Evolutionary conservation across 1,139 yeast genomes (phyloP).

Genomic region (Debaryomyces psychrophilus): DNA sequence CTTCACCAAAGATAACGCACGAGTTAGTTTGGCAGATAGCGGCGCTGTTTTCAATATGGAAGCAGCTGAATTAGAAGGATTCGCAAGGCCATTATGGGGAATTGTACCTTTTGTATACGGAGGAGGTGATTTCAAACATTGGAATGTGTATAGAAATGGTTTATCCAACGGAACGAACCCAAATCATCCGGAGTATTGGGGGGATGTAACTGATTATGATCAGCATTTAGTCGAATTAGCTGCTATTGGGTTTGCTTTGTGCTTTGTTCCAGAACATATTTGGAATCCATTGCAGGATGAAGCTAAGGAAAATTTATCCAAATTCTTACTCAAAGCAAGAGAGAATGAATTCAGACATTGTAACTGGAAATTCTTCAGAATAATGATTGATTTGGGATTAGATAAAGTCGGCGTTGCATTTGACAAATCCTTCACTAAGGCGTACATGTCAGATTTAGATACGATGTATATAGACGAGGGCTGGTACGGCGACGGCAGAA

Average conservation of each 20-base stretch:
- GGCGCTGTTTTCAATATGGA: conserved; percentile 23
- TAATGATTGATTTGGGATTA: conserved; percentile 27
- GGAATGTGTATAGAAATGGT: conserved; percentile 20
- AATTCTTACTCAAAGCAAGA: conserved; percentile 21
- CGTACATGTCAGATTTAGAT: conserved; percentile 24
- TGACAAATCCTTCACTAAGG: conserved; percentile 18
- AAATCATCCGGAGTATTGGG: conserved; percentile 29
- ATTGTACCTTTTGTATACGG: conserved; percentile 27
- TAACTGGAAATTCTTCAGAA: conserved; percentile 32
- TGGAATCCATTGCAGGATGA: conserved; percentile 27
- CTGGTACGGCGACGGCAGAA: conserved; percentile 33
- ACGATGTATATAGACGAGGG: conserved; percentile 27
- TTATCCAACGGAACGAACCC: conserved; percentile 29
- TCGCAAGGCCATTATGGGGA: conserved; percentile 31
- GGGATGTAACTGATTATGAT: conserved; percentile 17
- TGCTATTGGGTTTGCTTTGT: conserved; percentile 28
- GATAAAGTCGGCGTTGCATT: conserved; percentile 22
- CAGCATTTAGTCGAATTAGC: conserved; percentile 32
- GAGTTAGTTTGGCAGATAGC: conserved; percentile 14
- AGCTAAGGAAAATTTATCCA: conserved; percentile 20
- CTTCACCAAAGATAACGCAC: conserved; percentile 12
- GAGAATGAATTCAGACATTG: conserved; percentile 18
- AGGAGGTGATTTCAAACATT: conserved; percentile 23
- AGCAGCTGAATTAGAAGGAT: conserved; percentile 29
- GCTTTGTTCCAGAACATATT: conserved; percentile 22